Evolutionary conservation across 768 basidiomycete genomes (phyloP).

Genomic region (Lepiota brunneoincarnata): DNA sequence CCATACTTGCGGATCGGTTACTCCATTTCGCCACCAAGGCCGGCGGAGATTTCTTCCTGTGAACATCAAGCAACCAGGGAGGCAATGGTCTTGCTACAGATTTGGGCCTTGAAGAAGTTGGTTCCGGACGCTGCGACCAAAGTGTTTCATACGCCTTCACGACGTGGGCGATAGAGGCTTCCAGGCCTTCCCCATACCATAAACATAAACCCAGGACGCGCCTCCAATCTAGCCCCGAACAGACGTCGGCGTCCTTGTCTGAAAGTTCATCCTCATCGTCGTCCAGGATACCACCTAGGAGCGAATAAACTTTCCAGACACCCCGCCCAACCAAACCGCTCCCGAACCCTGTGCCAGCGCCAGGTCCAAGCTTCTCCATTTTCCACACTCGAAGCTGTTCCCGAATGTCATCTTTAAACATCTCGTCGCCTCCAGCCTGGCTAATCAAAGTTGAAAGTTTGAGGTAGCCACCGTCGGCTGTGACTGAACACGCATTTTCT

Average conservation of each 20-base stretch:
- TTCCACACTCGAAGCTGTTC: conserved; percentile 84
- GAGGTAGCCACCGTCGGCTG: conserved; percentile 72
- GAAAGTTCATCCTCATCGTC: conserved; percentile 53
- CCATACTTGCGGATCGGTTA: conserved; percentile 11
- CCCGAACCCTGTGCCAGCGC: conserved; percentile 27
- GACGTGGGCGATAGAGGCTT: conserved; percentile 67
- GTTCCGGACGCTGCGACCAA: conserved; percentile 26
- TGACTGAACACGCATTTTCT: conserved; percentile 74
- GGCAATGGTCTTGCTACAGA: conserved; percentile 39
- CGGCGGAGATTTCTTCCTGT: conserved; percentile 28
- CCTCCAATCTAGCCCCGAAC: conserved; percentile 88
- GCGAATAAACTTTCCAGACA: conserved; percentile 77
- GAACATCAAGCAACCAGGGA: conserved; percentile 16
- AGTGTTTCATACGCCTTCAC: conserved; percentile 59
- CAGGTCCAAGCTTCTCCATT: conserved; percentile 47
- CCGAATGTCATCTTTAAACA: conserved; percentile 69
- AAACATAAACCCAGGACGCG: conserved; percentile 85
- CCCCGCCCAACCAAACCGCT: conserved; percentile 46
- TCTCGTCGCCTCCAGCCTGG: conserved; percentile 77
- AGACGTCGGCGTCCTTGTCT: conserved; percentile 43
- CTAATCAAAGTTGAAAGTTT: conserved; percentile 88
- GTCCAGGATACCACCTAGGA: conserved; percentile 73
- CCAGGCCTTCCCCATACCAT: conserved; percentile 81
- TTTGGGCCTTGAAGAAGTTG: conserved; percentile 55
- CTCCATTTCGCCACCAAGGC: conserved; percentile 13